These are phyloP conservation scores for Mikania micrantha DNA, from an alignment of 129 eudicot genomes.

Conservation along the genomic window DNA sequence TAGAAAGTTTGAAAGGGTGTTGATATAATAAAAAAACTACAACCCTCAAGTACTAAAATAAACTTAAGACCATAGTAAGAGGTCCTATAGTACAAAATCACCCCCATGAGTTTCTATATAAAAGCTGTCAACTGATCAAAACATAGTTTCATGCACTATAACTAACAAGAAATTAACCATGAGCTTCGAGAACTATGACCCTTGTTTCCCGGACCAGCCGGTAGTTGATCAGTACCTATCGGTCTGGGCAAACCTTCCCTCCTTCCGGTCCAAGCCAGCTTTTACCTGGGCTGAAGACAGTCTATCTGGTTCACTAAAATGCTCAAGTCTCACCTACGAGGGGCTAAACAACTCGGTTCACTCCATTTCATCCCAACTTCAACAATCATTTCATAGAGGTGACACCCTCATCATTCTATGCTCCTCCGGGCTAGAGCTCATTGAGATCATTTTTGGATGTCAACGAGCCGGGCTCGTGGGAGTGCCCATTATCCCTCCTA, in stretches of 20 bases:
- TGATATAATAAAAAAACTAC: neutral
- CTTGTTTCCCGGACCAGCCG: conserved; percentile 68
- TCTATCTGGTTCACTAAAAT: neutral
- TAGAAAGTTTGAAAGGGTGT: neutral
- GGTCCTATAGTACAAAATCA: conserved; percentile 7
- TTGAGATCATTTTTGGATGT: conserved; percentile 56
- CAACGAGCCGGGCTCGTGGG: conserved; percentile 63
- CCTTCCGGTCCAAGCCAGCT: conserved; percentile 63
- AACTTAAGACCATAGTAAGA: neutral
- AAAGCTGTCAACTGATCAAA: neutral
- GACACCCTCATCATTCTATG: conserved; percentile 52
- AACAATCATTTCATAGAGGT: conserved; percentile 31
- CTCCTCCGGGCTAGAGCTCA: conserved; percentile 61
- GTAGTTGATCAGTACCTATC: conserved; percentile 83
- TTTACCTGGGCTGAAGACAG: conserved; percentile 68
- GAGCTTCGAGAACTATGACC: conserved; percentile 66
- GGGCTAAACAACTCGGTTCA: conserved; percentile 49
- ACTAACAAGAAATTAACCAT: conserved; percentile 24
- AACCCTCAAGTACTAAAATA: neutral
- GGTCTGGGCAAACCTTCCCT: conserved; percentile 57
- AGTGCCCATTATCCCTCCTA: conserved; percentile 59
- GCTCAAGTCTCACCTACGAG: conserved; percentile 51
- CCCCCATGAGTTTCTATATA: conserved; percentile 14
- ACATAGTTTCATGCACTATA: conserved; percentile 11
- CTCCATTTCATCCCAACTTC: conserved; percentile 42